Evolutionary conservation across 805 yeast species (phyloP).

Genomic region (Cyberlindnera subsufficiens): DNA sequence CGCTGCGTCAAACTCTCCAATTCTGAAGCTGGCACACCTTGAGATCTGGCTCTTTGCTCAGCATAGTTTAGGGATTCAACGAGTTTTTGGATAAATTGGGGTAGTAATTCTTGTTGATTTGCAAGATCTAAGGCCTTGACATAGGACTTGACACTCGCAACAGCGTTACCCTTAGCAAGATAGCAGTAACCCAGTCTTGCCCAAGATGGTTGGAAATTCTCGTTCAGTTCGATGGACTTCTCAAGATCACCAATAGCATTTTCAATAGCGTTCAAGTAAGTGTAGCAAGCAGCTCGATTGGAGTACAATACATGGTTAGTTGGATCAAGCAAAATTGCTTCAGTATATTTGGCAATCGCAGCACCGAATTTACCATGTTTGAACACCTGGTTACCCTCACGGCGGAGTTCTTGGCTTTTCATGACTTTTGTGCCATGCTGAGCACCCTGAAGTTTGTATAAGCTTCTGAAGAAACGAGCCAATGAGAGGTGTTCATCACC

Average conservation of each 20-base stretch:
- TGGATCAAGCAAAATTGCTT: conserved; percentile 29
- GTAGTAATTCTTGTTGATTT: conserved; percentile 4
- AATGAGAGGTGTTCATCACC: conserved; percentile 13
- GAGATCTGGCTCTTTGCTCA: conserved; percentile 13
- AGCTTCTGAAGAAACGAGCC: conserved; percentile 11
- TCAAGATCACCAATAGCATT: conserved; percentile 32
- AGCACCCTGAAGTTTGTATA: conserved; percentile 3
- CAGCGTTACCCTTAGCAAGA: conserved; percentile 30
- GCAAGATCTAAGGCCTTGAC: conserved; percentile 28
- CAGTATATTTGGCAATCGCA: conserved; percentile 33
- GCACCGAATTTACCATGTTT: conserved; percentile 13
- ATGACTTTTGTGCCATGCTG: conserved; percentile 2
- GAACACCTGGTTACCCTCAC: conserved; percentile 14
- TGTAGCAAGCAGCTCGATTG: conserved; percentile 36
- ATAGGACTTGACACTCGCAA: conserved; percentile 30
- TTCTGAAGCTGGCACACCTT: conserved; percentile 9
- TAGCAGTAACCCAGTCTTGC: conserved; percentile 32
- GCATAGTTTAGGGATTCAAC: conserved; percentile 12
- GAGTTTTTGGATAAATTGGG: conserved; percentile 13
- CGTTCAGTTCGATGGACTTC: conserved; percentile 26
- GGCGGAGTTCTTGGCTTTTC: conserved; percentile 10
- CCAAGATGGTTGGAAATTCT: conserved; percentile 33
- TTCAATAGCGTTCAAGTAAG: conserved; percentile 28
- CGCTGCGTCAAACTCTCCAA: conserved; percentile 1
- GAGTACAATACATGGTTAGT: conserved; percentile 28